These are phyloP conservation scores for Scenedesmus sp. DNA, from an alignment of 163 green algal species.

Conservation along the genomic window DNA sequence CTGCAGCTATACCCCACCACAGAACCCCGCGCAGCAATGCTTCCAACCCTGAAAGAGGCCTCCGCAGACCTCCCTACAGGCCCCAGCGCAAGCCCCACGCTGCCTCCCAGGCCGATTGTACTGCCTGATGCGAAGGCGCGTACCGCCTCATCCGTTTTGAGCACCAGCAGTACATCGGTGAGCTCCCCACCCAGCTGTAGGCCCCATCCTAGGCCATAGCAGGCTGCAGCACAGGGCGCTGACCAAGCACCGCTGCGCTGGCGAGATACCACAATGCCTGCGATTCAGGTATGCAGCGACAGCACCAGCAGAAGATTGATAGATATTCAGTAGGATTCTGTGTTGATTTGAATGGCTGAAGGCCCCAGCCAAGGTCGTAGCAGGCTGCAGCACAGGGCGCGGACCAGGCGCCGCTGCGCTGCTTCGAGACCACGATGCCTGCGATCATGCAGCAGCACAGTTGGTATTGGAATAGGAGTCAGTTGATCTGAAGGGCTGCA, in stretches of 20 bases:
- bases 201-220: slow-evolving; percentile 73
- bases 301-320: background rate
- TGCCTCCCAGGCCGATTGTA: slow-evolving; percentile 67
- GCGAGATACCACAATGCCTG: slow-evolving; percentile 69
- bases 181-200: slow-evolving; percentile 70
- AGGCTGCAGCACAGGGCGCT: slow-evolving; percentile 68
- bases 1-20: slow-evolving; percentile 70
- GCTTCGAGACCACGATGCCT: slow-evolving; percentile 68
- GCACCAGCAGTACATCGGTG: slow-evolving; percentile 80
- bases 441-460: background rate
- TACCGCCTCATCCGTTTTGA: slow-evolving; percentile 67
- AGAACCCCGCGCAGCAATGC: slow-evolving; percentile 38
- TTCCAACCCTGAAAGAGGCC: slow-evolving; percentile 55
- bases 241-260: slow-evolving; percentile 64
- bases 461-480: background rate
- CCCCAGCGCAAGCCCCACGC: slow-evolving; percentile 65
- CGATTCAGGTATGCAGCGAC: background rate
- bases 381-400: slow-evolving; percentile 68
- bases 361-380: slow-evolving; percentile 70
- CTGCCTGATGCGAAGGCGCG: slow-evolving; percentile 58
- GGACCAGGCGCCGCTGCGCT: slow-evolving; percentile 62
- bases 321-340: no score
- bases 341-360: slow-evolving; percentile 52
- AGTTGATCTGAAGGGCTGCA: background rate
- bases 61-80: slow-evolving; percentile 71